Evolutionary conservation across 2,329 filamentous ascomycete genomes (phyloP).

Genomic region (Chaetomium sp.): DNA sequence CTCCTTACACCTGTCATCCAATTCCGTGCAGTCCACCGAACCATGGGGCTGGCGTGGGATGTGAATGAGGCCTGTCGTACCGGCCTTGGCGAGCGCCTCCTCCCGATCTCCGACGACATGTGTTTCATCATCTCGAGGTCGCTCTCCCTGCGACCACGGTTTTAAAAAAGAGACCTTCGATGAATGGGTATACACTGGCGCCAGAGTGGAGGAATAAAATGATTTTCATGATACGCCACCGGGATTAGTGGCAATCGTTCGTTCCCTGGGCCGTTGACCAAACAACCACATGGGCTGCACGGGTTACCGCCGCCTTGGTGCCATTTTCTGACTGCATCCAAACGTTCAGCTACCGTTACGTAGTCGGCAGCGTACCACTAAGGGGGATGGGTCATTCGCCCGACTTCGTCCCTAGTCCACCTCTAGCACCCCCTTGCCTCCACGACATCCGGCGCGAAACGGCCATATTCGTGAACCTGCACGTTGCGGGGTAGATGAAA

Average conservation of each 20-base stretch:
- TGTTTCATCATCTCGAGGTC: conserved; percentile 22
- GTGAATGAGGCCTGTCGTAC: conserved; percentile 1
- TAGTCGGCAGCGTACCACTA: background rate
- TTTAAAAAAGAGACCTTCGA: background rate
- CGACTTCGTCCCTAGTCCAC: background rate
- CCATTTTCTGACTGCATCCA: no score
- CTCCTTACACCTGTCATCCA: conserved; percentile 3
- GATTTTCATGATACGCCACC: conserved; percentile 15
- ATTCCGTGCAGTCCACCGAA: conserved; percentile 2
- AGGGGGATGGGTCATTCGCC: background rate
- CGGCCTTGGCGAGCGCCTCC: conserved; percentile 16
- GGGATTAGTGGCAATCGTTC: conserved; percentile 3
- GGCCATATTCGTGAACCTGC: conserved; percentile 7
- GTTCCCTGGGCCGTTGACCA: background rate
- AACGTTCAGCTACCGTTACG: background rate
- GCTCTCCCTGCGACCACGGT: conserved; percentile 11
- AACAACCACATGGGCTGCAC: conserved; percentile 2
- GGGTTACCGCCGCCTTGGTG: background rate
- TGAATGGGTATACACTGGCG: background rate
- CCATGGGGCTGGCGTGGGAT: background rate
- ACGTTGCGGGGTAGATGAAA: conserved; percentile 14
- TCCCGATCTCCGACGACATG: conserved; percentile 20
- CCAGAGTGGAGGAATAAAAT: background rate
- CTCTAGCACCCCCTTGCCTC: background rate
- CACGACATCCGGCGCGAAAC: conserved; percentile 9